Base-by-base conservation (phyloP, 768 basidiomycete species). In the Trametes cinnabarina region DNA sequence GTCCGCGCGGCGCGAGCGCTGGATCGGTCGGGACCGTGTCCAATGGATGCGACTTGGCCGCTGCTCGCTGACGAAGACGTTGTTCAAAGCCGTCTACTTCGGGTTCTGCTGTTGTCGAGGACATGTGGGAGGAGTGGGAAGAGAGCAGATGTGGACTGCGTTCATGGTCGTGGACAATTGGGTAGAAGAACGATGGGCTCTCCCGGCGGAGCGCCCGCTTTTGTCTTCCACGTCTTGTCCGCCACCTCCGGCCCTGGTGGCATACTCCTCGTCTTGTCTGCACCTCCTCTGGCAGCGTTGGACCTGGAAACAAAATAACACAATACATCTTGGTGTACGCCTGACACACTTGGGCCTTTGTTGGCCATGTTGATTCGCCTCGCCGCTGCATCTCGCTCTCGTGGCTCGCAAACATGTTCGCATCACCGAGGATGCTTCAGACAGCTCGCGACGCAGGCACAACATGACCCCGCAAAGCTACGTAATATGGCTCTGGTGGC, bases 401-500 rank as follows among this genome's bases (percentile, higher is more conserved):
- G 41, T 22, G 17, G 17, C 46, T n/a, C 39, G 15, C 51, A 23
- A 25, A 32, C 19, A 42, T 39, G 57, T 46, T 17, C 20, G 7
- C 39, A 51, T 48, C 53, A 17, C 26, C 25, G 58, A 43, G 20
- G 49, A 64, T 42, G 34, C 71, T 19, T 69, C 72, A 19, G 61
- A 50, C 7, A 20, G 12, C 32, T 53, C 11, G 39, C 60, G 2
- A 57, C 60, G 2, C 55, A 52, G 11, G 56, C 63, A 30, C 63
- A 51, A 25, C 56, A 72, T 66, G 74, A 78, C 41, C 62, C 77
- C 3, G 71, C 72, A 4, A 69, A 77, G 44, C 71, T 85, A 35
- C 81, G 92, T 41, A 94, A 93, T 66, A 86, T 94, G 70, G 92
- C 92, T 15, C 78, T 94, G 2, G 88, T 93, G n/a, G 92, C 92